Conservation (phyloP, 192 early-diverging fungal genomes). For the Entomortierella lignicola region DNA sequence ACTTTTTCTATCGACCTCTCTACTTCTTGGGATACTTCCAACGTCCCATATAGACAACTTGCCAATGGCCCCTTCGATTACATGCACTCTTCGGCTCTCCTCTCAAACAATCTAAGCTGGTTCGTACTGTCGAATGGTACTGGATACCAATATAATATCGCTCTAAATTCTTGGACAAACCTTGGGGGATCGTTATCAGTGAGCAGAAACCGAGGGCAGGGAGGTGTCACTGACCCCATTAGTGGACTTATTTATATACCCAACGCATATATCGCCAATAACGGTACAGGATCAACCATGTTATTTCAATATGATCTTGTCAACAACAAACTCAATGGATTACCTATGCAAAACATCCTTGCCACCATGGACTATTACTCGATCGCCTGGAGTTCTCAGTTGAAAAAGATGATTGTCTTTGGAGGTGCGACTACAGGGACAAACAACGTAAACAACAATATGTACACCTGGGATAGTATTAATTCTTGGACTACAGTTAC, state of each 20-base stretch:
- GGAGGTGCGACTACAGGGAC: neutral
- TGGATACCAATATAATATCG: neutral
- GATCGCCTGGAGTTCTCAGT: neutral
- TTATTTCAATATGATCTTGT: neutral
- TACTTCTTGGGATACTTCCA: neutral
- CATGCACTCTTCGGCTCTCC: neutral
- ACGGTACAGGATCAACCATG: neutral
- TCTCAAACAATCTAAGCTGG: neutral
- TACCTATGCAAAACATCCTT: neutral
- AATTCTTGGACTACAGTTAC: neutral
- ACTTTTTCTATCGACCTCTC: conserved; percentile 13
- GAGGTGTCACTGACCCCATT: neutral
- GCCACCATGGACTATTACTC: neutral
- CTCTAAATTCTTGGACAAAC: neutral
- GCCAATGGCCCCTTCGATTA: neutral
- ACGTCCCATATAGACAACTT: neutral
- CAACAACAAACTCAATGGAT: neutral
- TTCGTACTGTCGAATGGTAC: neutral
- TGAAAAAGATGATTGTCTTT: conserved; percentile 4
- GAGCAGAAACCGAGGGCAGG: neutral
- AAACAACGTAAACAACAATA: neutral
- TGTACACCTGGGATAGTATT: neutral
- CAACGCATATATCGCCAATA: conserved; percentile 4
- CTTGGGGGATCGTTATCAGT: neutral
- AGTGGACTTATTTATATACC: conserved; percentile 11